phyloP scores from a whole-genome alignment of 306 rosid genomes.

The Medicago arabica region DNA sequence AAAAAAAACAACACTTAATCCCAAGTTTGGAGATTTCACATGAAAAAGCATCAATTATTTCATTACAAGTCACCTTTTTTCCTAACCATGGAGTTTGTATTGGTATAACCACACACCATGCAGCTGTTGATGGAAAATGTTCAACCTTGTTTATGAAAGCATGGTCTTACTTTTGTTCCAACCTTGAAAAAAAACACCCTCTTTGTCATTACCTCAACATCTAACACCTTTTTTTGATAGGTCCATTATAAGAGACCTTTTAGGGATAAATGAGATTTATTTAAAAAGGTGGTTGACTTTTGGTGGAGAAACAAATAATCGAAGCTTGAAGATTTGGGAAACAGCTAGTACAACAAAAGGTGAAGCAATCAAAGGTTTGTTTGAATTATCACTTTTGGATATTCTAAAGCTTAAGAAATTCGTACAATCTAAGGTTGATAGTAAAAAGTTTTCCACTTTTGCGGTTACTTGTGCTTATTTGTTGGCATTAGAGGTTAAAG shows the following conservation, averaged over 20 bases:
- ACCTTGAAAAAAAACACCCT: background rate
- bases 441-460: conserved; percentile 39
- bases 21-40: conserved; percentile 33
- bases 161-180: conserved; percentile 51
- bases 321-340: conserved; percentile 41
- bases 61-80: conserved; percentile 48
- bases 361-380: conserved; percentile 43
- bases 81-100: conserved; percentile 47
- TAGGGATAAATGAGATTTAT: conserved; percentile 33
- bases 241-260: conserved; percentile 43
- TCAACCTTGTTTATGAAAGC: conserved; percentile 45
- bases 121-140: conserved; percentile 43
- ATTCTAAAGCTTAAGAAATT: conserved; percentile 37
- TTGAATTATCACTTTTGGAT: conserved; percentile 39
- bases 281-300: conserved; percentile 21
- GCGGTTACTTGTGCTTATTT: conserved; percentile 44
- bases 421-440: background rate
- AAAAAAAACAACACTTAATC: conserved; percentile 12
- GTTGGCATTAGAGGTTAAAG: conserved; percentile 35
- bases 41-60: conserved; percentile 30
- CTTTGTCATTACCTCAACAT: conserved; percentile 14
- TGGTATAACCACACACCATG: conserved; percentile 48
- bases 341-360: background rate
- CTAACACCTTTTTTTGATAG: conserved; percentile 59
- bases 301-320: conserved; percentile 30